Conservation (phyloP, 306 rosid species). For the Sphenostylis stenocarpa region DNA sequence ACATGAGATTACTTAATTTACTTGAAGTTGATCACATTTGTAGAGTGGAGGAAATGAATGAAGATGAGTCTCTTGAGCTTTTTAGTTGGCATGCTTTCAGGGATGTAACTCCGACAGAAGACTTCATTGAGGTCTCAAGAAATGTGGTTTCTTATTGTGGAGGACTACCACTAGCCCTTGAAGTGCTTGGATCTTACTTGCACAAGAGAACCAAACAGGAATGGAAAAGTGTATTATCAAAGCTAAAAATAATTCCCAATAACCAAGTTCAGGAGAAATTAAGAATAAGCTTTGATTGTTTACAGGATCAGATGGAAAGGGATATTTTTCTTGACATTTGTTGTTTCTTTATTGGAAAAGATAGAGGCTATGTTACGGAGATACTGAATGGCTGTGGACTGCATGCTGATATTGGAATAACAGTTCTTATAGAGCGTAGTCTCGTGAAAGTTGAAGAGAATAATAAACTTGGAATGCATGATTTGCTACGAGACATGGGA, state of each 20-base stretch:
- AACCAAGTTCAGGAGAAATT: not conserved
- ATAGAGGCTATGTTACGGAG: constrained; percentile 5
- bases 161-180: constrained; percentile 49
- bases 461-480: constrained; percentile 32
- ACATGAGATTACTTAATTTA: not conserved
- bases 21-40: not conserved
- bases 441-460: constrained; percentile 27
- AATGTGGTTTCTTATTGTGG: constrained; percentile 15
- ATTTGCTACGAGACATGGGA: constrained; percentile 46
- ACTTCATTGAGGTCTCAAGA: constrained; percentile 2
- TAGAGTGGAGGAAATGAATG: not conserved
- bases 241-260: not conserved
- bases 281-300: constrained; percentile 14
- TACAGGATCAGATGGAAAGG: not conserved
- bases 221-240: constrained; percentile 27
- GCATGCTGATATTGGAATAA: constrained; percentile 35
- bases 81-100: constrained; percentile 38
- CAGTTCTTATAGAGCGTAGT: constrained; percentile 28
- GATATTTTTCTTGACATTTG: constrained; percentile 49
- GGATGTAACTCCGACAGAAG: not conserved
- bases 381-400: constrained; percentile 39
- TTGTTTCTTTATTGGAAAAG: constrained; percentile 43
- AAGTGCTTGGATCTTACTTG: constrained; percentile 45
- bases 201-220: not conserved
- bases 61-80: constrained; percentile 32